Conservation (phyloP, 805 yeast species). For the Scheffersomyces lignosus region DNA sequence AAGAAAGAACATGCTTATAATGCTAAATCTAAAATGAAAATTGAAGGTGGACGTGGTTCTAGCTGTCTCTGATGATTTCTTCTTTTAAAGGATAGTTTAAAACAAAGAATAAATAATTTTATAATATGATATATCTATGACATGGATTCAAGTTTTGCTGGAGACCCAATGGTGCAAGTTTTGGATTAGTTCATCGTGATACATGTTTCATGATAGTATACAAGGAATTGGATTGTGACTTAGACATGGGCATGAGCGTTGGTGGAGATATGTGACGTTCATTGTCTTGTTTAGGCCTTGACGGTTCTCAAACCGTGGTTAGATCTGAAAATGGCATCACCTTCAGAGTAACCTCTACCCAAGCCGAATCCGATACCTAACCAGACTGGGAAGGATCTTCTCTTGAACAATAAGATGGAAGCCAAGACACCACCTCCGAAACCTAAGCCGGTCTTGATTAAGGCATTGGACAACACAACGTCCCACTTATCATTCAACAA, state of each 20-base stretch:
- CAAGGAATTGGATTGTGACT: too few species aligned
- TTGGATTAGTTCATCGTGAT: too few species aligned
- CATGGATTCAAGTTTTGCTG: too few species aligned
- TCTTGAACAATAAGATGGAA: constrained; percentile 83
- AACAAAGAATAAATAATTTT: not conserved
- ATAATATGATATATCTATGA: not conserved
- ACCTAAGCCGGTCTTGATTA: constrained; percentile 94
- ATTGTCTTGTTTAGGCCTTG: constrained; percentile 53
- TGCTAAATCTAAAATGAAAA: not conserved
- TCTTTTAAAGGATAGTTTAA: too few species aligned
- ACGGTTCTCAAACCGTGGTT: constrained; percentile 73
- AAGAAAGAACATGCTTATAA: not conserved
- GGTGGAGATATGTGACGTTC: too few species aligned
- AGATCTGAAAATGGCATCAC: constrained; percentile 93
- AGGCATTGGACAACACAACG: constrained; percentile 87
- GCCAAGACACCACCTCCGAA: constrained; percentile 95
- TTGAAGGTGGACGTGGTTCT: not conserved
- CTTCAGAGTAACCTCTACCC: constrained; percentile 98
- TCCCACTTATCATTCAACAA: constrained; percentile 85
- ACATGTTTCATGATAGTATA: too few species aligned
- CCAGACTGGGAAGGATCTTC: constrained; percentile 98
- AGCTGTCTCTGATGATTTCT: too few species aligned
- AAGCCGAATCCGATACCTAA: constrained; percentile 95
- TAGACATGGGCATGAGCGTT: too few species aligned
- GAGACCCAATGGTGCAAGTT: too few species aligned